A percentile compares a stretch with the other conserved stretches of the same genome.
Conservation (phyloP, 1,139 yeast genomes). For the Lodderomyces margitis region DNA sequence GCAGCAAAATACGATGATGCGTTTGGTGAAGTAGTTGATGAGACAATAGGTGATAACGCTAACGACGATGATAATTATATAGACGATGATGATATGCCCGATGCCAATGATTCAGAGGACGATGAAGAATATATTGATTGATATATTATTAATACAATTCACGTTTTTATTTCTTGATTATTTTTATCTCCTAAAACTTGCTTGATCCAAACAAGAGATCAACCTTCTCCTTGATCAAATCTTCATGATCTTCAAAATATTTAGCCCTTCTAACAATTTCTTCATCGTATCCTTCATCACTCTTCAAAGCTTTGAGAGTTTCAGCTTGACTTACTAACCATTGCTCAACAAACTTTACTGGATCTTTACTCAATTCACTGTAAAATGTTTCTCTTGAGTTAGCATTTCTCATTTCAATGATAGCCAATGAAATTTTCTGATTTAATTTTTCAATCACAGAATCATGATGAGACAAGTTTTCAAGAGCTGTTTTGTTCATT, state of each 20-base stretch:
- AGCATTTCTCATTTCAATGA: slow-evolving; percentile 65
- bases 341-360: slow-evolving; percentile 67
- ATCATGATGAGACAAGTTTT: slow-evolving; percentile 43
- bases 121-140: slow-evolving; percentile 15
- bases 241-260: slow-evolving; percentile 71
- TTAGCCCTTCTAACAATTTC: slow-evolving; percentile 82
- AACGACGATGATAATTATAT: slow-evolving; percentile 23
- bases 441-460: slow-evolving; percentile 55
- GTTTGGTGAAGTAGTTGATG: slow-evolving; percentile 17
- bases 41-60: slow-evolving; percentile 16
- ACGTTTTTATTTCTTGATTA: not conserved
- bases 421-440: slow-evolving; percentile 57
- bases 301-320: slow-evolving; percentile 70
- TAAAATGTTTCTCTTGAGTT: slow-evolving; percentile 56
- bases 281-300: slow-evolving; percentile 89
- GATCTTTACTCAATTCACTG: slow-evolving; percentile 69
- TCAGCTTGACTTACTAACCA: slow-evolving; percentile 77
- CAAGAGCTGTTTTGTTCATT: slow-evolving; percentile 38
- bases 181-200: slow-evolving; percentile 16
- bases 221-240: slow-evolving; percentile 67
- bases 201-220: slow-evolving; percentile 59
- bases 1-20: slow-evolving; percentile 15
- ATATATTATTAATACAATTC: not conserved
- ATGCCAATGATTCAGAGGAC: slow-evolving; percentile 17
- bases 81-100: slow-evolving; percentile 6